These are phyloP conservation scores for Mortierella sp. DNA, from an alignment of 371 early-diverging fungal genomes.

Conservation along the genomic window DNA sequence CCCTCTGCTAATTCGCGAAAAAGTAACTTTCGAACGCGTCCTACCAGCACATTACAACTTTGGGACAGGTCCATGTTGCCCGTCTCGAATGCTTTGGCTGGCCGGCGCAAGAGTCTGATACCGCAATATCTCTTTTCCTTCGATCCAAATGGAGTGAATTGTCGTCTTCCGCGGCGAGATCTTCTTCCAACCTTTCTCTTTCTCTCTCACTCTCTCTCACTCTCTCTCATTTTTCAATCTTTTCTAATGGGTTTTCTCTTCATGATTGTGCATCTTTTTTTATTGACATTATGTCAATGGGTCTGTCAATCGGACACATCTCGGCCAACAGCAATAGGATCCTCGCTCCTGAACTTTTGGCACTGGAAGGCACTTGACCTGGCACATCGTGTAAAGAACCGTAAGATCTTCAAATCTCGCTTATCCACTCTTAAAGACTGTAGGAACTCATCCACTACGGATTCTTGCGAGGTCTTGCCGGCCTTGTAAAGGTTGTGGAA, in stretches of 20 bases:
- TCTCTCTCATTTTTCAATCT: too few species aligned
- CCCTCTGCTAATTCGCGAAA: too few species aligned
- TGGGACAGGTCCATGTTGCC: constrained; percentile 5
- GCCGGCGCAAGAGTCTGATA: constrained; percentile 19
- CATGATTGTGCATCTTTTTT: too few species aligned
- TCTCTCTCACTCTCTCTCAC: too few species aligned
- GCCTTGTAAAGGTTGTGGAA: constrained; percentile 49
- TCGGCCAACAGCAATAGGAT: neutral
- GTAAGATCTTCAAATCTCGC: constrained; percentile 47
- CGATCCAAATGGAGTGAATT: constrained; percentile 37
- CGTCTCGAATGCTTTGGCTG: constrained; percentile 19
- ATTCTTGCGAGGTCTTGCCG: constrained; percentile 39
- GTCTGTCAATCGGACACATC: too few species aligned
- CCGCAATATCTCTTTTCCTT: constrained; percentile 36
- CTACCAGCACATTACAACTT: constrained; percentile 18
- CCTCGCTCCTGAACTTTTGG: constrained; percentile 24
- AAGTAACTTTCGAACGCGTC: constrained; percentile 35
- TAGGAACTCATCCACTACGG: constrained; percentile 32
- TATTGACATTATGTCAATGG: too few species aligned
- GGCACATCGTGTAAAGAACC: constrained; percentile 46
- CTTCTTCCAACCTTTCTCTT: too few species aligned
- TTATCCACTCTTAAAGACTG: constrained; percentile 40
- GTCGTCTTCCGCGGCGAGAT: constrained; percentile 38
- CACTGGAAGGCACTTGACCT: constrained; percentile 21
- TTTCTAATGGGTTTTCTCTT: too few species aligned